Base-by-base conservation (phyloP, 139 green algal species). In the Chlorella vulgaris region DNA sequence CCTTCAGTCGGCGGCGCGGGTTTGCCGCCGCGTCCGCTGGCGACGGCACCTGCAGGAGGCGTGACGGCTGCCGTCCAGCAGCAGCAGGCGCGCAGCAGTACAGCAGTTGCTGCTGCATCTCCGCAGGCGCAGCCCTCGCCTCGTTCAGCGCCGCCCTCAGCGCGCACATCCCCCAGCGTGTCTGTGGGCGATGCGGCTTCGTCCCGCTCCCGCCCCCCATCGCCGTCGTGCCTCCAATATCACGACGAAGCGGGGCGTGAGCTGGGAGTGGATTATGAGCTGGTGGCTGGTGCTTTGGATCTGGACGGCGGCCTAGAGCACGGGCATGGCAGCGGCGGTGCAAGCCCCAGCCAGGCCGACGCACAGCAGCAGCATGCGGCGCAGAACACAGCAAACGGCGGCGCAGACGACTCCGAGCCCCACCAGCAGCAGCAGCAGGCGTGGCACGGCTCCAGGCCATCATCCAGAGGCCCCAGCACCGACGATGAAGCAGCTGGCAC, bases 211-310 rank as follows among this genome's bases (percentile, higher is more conserved):
- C 47, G 47, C 47, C 47, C 47, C 47, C 47, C 10, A 15, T 58
- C 47, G 47, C 47, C 47, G 15, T 58, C 47, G 13, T 10, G 10
- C 13, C 10, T 58, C 26, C 65, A 42, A 73, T 42, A 10, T 10
- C 65, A 42, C 29, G 15, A 68, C 24, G 15, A 68, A 68, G n/a
- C 60, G 28, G 26, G 28, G 60, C 60, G 47, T 15, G 47, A 58
- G 47, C 47, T 65, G 55, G 58, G 31, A 43, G 70, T 79, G 7
- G 73, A 79, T 28, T 79, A 79, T 39, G 53, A 79, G 35, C 36
- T 79, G 21, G 51, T 79, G 36, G 73, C 53, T 2, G 73, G 71
- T 1, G 33, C 71, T 0, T 33, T 78, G 22, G 71, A 78, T 7
- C 50, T 78, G 33, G 71, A 78, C 31, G 8, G 33, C 7, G 40